Evolutionary conservation across 2,329 filamentous ascomycete species (phyloP).

Genomic region (Sporothrix sp.): DNA sequence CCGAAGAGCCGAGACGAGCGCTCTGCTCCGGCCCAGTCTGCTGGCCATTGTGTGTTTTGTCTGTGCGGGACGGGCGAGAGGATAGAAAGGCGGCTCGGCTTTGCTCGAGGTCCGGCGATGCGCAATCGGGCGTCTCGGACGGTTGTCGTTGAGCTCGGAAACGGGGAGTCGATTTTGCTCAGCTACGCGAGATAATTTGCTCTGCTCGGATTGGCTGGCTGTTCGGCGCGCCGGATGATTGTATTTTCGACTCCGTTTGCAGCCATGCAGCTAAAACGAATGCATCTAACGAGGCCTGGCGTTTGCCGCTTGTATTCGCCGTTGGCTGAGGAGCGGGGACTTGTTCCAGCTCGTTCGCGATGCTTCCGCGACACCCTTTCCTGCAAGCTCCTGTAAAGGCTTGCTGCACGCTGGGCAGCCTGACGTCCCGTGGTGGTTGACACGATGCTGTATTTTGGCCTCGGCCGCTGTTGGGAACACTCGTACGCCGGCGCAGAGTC

Average conservation of each 20-base stretch:
- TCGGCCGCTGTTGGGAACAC: too few relatives aligned
- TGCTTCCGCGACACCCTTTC: too few relatives aligned
- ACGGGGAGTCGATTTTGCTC: conserved; percentile 10
- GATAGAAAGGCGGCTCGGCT: background rate
- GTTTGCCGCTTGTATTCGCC: too few relatives aligned
- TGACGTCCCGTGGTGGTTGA: background rate
- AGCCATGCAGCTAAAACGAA: background rate
- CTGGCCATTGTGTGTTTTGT: conserved; percentile 42
- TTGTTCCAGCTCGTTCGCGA: too few relatives aligned
- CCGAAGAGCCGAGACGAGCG: conserved; percentile 46
- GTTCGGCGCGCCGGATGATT: conserved; percentile 3
- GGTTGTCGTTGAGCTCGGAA: conserved; percentile 9
- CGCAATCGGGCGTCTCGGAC: background rate
- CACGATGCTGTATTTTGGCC: background rate
- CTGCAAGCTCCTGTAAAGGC: too few relatives aligned
- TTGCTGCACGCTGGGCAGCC: background rate
- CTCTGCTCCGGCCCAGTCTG: conserved; percentile 47
- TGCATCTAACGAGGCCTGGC: background rate
- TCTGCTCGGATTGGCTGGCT: conserved; percentile 15
- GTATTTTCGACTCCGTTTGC: conserved; percentile 7
- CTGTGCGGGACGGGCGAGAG: conserved; percentile 29
- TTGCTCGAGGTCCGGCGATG: background rate
- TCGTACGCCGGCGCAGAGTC: too few relatives aligned
- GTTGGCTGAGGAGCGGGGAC: too few relatives aligned
- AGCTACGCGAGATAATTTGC: conserved; percentile 16